Conservation (phyloP, 148 eudicot species). For the Cornus florida region DNA sequence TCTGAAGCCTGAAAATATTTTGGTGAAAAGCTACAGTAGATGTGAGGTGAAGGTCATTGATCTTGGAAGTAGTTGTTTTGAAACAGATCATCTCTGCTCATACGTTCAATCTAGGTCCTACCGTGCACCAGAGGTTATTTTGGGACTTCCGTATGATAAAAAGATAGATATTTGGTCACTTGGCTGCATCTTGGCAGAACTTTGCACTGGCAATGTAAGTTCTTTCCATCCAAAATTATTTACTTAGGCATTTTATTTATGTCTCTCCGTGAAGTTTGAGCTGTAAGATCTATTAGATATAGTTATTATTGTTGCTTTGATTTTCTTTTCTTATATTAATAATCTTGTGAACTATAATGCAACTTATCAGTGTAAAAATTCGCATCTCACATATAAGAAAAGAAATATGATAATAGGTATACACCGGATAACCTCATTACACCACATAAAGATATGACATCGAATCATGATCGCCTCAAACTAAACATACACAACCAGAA, state of each 20-base stretch:
- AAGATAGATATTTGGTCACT: conserved; percentile 98
- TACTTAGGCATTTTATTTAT: background rate
- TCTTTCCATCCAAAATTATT: background rate
- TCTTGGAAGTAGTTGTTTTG: conserved; percentile 98
- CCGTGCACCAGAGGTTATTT: conserved; percentile 94
- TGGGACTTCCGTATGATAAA: conserved; percentile 91
- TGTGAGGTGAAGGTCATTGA: conserved; percentile 99
- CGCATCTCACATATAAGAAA: background rate
- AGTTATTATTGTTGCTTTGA: background rate
- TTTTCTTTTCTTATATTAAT: background rate
- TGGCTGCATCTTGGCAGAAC: conserved; percentile 98
- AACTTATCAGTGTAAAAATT: background rate
- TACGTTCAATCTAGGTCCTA: conserved; percentile 97
- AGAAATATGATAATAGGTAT: no score
- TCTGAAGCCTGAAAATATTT: conserved; percentile 97
- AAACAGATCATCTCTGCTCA: conserved; percentile 95
- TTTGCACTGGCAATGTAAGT: conserved; percentile 97
- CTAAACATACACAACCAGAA: no score
- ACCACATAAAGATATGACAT: no score
- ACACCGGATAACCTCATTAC: no score
- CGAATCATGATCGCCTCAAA: no score
- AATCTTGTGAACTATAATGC: background rate
- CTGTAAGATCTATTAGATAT: background rate
- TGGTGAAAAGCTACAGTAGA: conserved; percentile 98
- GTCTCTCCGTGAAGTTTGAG: background rate